Base-by-base conservation (phyloP, 2,329 filamentous ascomycete genomes). In the Eurotiales sp. region DNA sequence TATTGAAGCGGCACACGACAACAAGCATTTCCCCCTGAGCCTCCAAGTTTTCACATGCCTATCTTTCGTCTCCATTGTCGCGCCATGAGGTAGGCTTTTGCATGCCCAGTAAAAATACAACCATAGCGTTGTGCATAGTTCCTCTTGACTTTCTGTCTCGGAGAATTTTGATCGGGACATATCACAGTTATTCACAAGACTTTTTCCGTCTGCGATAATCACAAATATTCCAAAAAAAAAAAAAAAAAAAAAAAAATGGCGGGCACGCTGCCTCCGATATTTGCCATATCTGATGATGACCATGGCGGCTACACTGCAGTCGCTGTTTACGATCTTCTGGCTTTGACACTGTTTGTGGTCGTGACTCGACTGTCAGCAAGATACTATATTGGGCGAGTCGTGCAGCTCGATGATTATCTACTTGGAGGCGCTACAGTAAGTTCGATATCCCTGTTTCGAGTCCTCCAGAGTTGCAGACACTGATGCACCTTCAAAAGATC, bases 221-320 rank as follows among this genome's bases (percentile, higher is more conserved):
- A 27, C 5, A 27, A 27, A 27, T 27, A 5, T 27, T 27, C 25
- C 25, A 27, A 19, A 5, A 48, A 48, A 3, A 30, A 41, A 29
- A 8, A 23, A 29, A 23, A 10, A 25, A 48, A 32, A 5, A 36
- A 32, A 21, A 36, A 25, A 19, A 40, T 46, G 11, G 58, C 58
- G 15, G 58, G 58, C 46, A 56, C 56, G 7, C 17, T 59, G 36
- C 58, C 58, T 37, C 58, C 58, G 14, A 55, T 60, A 17, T 60
- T 60, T 34, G 37, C 53, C 11, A 60, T 60, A 11, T 52, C 58
- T 12, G 53, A 55, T 17, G 54, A 57, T n/a, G 57, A 60, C 50
- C 57, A 60, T 41, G 58, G 57, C 15, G 58, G 58, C 32, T 60
- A 59, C 43, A 45, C 49, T 8, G 58, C 57, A 5, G 58, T 60